Base-by-base conservation (phyloP, 2,329 filamentous ascomycete genomes). In the Xylaria arbuscula region DNA sequence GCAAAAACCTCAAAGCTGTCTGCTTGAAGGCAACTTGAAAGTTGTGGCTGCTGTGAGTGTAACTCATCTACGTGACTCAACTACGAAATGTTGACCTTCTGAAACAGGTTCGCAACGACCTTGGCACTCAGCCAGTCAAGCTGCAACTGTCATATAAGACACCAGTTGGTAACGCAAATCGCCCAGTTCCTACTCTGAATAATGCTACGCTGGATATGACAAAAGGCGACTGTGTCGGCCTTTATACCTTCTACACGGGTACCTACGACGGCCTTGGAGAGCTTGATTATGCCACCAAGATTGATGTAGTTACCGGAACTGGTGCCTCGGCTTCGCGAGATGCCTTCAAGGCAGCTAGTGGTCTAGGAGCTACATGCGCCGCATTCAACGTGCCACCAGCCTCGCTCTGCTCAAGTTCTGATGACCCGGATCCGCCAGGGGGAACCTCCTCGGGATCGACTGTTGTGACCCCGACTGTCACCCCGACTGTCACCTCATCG, bases 1-100 rank as follows among this genome's bases (percentile, higher is more conserved):
- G 54, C 87, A 89, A 76, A 80, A 78, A 22, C 83, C 85, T 0
- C 87, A 89, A 74, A 89, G 86, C 79, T 90, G 88, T 72, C 77
- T 88, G 17, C 75, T 82, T 4, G 79, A 82, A 2, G 85, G 84
- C 3, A 78, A 78, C 7, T 76, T 85, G 8, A 85, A 81, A 4
- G 76, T 85, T 19, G 79, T 81, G 0, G 85, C 83, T 34, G 82
- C 85, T 51, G 77, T 79, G 38, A 72, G 74, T 72, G 48, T 38
- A 15, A 32, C 56, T 4, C 28, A 28, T 50, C 1, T 36, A 36
- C 34, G 5, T 56, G 8, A 50, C 19, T 36, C 28, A 13, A 19
- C 34, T 34, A 48, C 8, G n/a, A 13, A 32, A 2, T 54, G 32
- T 59, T 69, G 17, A 71, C 62, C 9, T 60, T 42, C 13, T 13